Percentiles rank a stretch among this genome's conserved stretches.
phyloP scores from a whole-genome alignment of 164 flowering plant genomes.

The Chimonanthus praecox region DNA sequence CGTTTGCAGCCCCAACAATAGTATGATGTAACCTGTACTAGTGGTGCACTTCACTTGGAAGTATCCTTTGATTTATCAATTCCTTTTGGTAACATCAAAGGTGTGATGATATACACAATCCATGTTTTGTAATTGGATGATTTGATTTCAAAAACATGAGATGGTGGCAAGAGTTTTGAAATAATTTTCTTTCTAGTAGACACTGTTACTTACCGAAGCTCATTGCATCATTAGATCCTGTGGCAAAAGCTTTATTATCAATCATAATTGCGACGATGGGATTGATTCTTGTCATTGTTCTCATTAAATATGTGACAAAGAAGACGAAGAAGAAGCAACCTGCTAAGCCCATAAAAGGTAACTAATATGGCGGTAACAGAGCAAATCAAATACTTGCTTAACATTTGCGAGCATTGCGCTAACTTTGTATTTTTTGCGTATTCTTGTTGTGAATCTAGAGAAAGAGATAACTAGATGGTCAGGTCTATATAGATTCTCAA shows the following conservation, averaged over 20 bases:
- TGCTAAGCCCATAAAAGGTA: conserved; percentile 14
- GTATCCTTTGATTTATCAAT: too few relatives aligned
- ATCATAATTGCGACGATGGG: conserved; percentile 23
- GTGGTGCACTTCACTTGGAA: too few relatives aligned
- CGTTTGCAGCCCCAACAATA: too few relatives aligned
- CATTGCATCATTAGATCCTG: conserved; percentile 26
- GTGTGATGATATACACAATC: background rate
- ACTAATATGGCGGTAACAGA: background rate
- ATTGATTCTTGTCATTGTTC: conserved; percentile 24
- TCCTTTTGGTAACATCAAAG: too few relatives aligned
- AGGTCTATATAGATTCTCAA: conserved; percentile 62
- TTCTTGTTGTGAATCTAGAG: background rate
- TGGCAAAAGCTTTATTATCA: conserved; percentile 28
- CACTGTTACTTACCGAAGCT: background rate
- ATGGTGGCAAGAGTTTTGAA: background rate
- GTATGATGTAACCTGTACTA: too few relatives aligned
- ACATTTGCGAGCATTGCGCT: background rate
- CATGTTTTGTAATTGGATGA: background rate
- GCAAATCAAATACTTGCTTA: background rate
- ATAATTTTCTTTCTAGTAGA: background rate
- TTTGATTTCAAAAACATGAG: background rate
- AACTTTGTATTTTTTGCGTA: background rate
- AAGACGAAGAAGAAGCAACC: conserved; percentile 19
- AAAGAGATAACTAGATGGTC: conserved; percentile 36
- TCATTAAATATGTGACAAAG: conserved; percentile 42